Base-by-base conservation (phyloP, 805 yeast genomes). In the Candida maesae region DNA sequence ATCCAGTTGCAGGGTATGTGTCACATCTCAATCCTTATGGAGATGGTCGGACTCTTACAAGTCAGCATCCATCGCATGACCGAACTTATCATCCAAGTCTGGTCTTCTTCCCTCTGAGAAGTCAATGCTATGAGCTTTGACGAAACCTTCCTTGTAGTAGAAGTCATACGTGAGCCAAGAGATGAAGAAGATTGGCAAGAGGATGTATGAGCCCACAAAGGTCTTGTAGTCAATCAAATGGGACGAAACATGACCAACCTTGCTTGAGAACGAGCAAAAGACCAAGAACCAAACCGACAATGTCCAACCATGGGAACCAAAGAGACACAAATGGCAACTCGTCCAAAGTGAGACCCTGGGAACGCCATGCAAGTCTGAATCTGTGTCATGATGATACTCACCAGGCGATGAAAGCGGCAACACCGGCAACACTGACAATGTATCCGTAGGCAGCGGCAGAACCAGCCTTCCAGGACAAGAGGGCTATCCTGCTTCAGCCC, bases 361-460 rank as follows among this genome's bases (percentile, higher is more conserved):
- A 58, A 46, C 71, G 68, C 56, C 84, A 67, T 12, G 82, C 80
- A 24, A 63, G 59, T 80, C 84, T 82, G 61, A 83, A 84, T 58
- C 87, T 70, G 41, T 81, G 80, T 66, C 25, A 73, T 61, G 23
- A 79, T 70, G 45, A 82, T 80, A 55, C 76, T 71, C 23, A 77
- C 71, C 90, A 81, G 18, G 84, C 70, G 46, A 82, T 77, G 51
- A 83, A 74, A 32, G 90, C 89, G 11, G 87, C 79, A 34, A 82
- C 83, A 35, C 85, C 84, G 13, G 85, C 73, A 50, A 84, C 81
- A 57, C 79, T 81, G 49, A 82, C 67, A 42, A 84, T 69, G 86
- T 89, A 84, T 49, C 70, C 63, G 64, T 83, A 84, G 15, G 81
- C 89, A 6, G 71, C 67, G 20, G 63, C 58, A 42, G 84, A 84